These are phyloP conservation scores for Suillus luteus DNA, from an alignment of 768 basidiomycete species.

Conservation along the genomic window DNA sequence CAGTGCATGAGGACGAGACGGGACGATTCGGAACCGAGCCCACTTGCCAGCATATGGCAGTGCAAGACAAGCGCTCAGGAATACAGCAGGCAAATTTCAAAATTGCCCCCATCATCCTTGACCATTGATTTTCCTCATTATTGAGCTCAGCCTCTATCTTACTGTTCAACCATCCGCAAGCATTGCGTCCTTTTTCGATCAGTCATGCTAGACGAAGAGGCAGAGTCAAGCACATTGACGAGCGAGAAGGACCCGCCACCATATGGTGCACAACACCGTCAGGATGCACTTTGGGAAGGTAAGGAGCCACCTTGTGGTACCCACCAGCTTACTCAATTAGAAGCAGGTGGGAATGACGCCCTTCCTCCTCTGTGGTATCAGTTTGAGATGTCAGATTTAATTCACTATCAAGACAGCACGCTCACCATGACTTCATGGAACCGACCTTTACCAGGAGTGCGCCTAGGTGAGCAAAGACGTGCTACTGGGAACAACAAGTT, in stretches of 20 bases:
- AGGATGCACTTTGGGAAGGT: neutral
- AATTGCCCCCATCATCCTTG: too few species aligned
- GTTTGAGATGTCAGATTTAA: accelerated
- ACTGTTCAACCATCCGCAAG: neutral
- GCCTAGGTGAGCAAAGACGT: neutral
- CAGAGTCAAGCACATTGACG: too few species aligned
- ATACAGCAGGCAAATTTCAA: too few species aligned
- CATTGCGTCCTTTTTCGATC: neutral
- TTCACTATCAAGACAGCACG: neutral
- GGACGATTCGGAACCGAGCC: too few species aligned
- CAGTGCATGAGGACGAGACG: too few species aligned
- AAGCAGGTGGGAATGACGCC: neutral
- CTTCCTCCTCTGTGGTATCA: neutral
- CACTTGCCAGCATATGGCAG: too few species aligned
- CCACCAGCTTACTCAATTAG: neutral
- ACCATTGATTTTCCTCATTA: too few species aligned
- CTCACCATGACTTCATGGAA: neutral
- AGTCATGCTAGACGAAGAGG: too few species aligned
- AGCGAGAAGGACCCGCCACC: neutral
- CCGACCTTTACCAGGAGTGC: slow-evolving; percentile 4
- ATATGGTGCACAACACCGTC: slow-evolving; percentile 1
- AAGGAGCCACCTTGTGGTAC: neutral
- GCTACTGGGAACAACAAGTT: neutral
- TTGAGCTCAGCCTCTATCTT: too few species aligned
- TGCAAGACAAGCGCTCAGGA: too few species aligned